A percentile compares a stretch with the other conserved stretches of the same genome.
Evolutionary conservation across 1,139 yeast genomes (phyloP).

Genomic region (Blastobotrys apis): DNA sequence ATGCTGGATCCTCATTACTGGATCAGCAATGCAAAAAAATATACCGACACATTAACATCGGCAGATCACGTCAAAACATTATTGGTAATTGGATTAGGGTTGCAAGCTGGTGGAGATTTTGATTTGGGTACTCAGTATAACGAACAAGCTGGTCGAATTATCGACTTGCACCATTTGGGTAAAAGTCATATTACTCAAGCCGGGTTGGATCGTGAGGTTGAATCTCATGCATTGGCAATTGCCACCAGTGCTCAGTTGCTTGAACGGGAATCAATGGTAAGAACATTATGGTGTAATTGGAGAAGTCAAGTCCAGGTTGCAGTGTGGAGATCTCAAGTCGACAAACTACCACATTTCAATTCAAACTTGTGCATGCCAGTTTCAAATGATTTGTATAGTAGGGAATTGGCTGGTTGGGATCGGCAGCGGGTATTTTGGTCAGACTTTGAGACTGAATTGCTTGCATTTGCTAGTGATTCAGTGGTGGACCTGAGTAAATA

Average conservation of each 20-base stretch:
- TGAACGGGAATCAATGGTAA: constrained; percentile 20
- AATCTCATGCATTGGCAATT: constrained; percentile 16
- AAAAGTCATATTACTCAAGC: constrained; percentile 15
- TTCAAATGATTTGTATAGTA: constrained; percentile 17
- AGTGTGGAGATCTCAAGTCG: neutral
- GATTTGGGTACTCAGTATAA: constrained; percentile 13
- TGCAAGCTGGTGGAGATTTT: constrained; percentile 15
- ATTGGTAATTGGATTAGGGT: constrained; percentile 18
- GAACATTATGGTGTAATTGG: constrained; percentile 25
- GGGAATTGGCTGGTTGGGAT: constrained; percentile 20
- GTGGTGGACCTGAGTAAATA: neutral
- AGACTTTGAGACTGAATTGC: constrained; percentile 21
- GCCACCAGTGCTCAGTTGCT: constrained; percentile 17
- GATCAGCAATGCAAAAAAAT: constrained; percentile 22
- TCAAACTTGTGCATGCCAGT: constrained; percentile 22
- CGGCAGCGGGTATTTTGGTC: constrained; percentile 18
- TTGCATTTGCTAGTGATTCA: neutral
- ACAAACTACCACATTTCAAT: constrained; percentile 19
- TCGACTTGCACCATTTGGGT: constrained; percentile 14
- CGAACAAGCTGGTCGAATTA: constrained; percentile 10
- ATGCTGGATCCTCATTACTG: constrained; percentile 28
- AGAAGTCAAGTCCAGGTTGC: constrained; percentile 9
- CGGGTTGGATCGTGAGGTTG: constrained; percentile 15
- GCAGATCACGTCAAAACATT: constrained; percentile 19
- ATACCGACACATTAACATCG: constrained; percentile 16